Conservation (phyloP, 768 basidiomycete genomes). For the Pisolithus orientalis region DNA sequence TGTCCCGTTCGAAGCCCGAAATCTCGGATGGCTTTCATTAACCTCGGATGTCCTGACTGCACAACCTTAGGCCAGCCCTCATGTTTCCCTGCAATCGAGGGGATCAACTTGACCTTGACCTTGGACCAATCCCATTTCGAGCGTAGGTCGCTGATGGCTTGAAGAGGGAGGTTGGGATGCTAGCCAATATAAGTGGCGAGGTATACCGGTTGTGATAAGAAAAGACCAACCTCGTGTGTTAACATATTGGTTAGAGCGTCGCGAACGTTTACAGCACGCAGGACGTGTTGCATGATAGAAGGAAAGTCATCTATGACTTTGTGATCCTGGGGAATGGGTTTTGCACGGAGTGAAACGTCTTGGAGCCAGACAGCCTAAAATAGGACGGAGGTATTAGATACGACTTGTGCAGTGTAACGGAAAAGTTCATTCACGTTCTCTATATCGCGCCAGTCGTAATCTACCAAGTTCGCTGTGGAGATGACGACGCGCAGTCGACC, state of each 20-base stretch:
- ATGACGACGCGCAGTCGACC: constrained; percentile 77
- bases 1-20: constrained; percentile 52
- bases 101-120: constrained; percentile 64
- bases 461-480: constrained; percentile 82
- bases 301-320: constrained; percentile 47
- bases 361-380: constrained; percentile 78
- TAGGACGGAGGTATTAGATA: neutral
- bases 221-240: constrained; percentile 38
- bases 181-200: constrained; percentile 21
- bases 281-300: constrained; percentile 47
- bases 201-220: neutral
- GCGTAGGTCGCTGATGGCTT: constrained; percentile 54
- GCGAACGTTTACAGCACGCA: constrained; percentile 53
- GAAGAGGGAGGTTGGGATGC: constrained; percentile 61
- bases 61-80: constrained; percentile 65
- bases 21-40: constrained; percentile 68
- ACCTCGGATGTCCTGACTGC: constrained; percentile 62
- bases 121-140: constrained; percentile 78
- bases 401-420: neutral
- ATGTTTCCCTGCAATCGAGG: constrained; percentile 83
- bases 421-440: constrained; percentile 60
- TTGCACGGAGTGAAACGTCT: constrained; percentile 54
- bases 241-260: constrained; percentile 54
- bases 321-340: constrained; percentile 28
- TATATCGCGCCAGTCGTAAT: constrained; percentile 81